These are phyloP conservation scores for Eucalyptus melliodora DNA, from an alignment of 345 rosid species.

Conservation along the genomic window DNA sequence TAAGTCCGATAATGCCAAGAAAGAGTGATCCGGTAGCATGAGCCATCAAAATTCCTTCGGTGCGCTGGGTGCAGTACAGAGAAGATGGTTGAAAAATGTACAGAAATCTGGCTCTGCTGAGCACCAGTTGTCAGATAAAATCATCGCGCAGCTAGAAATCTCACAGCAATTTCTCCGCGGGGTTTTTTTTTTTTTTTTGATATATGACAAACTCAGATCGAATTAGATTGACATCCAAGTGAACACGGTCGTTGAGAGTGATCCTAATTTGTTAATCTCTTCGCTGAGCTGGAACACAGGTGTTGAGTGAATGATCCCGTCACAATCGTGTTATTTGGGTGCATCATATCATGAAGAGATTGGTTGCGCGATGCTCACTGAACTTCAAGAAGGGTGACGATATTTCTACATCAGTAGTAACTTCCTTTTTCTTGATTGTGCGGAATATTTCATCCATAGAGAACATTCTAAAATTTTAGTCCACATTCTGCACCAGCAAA, in stretches of 20 bases:
- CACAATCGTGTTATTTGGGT: background rate
- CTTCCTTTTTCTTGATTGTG: background rate
- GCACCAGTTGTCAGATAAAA: background rate
- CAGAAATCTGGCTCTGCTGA: background rate
- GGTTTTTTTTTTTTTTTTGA: background rate
- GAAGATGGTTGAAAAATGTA: background rate
- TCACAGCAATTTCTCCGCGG: background rate
- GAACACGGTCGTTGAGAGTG: background rate
- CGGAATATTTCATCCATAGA: background rate
- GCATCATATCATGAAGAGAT: background rate
- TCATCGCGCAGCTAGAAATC: background rate
- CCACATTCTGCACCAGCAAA: background rate
- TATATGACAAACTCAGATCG: background rate
- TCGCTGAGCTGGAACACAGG: background rate
- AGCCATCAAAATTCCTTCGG: background rate
- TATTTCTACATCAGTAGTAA: background rate
- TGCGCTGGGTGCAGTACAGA: background rate
- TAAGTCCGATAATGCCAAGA: background rate
- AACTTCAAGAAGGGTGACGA: background rate
- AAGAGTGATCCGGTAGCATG: background rate
- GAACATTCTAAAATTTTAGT: background rate
- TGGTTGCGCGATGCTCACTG: background rate
- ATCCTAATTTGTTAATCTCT: background rate
- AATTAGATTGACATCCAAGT: background rate
- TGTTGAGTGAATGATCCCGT: background rate